A percentile compares a stretch with the other conserved stretches of the same genome.
Conservation (phyloP, 176 grass and related monocot genomes). For the Cymbopogon citratus region DNA sequence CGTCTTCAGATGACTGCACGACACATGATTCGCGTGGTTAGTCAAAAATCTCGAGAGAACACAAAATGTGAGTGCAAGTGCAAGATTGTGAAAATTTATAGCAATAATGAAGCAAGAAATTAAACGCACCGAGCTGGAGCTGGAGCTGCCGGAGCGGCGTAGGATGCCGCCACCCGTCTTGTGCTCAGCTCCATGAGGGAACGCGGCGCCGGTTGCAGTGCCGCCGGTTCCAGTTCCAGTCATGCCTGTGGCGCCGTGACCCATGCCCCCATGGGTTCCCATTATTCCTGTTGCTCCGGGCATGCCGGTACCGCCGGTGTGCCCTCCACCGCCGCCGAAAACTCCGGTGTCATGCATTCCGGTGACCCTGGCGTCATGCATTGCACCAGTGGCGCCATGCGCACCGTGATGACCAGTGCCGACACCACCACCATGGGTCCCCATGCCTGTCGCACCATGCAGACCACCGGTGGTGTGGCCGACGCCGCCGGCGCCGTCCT, state of each 20-base stretch:
- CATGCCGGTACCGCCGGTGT: not conserved
- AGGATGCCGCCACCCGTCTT: constrained; percentile 30
- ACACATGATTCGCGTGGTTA: not conserved
- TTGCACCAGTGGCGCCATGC: not conserved
- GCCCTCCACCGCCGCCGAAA: constrained; percentile 19
- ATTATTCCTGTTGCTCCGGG: not conserved
- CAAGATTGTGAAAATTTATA: too few relatives aligned
- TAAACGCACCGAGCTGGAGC: constrained; percentile 54
- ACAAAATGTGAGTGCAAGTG: too few relatives aligned
- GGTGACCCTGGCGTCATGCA: too few relatives aligned
- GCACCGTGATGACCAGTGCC: not conserved
- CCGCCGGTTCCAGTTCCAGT: not conserved
- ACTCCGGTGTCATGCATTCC: not conserved
- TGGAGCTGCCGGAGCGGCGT: constrained; percentile 47
- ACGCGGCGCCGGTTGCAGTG: not conserved
- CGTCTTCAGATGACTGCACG: not conserved
- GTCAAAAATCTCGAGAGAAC: too few relatives aligned
- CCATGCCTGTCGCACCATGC: not conserved
- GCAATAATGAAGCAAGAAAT: not conserved
- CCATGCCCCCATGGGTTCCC: not conserved
- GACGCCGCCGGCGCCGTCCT: not conserved
- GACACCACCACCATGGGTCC: not conserved
- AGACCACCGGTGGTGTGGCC: not conserved
- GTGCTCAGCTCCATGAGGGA: constrained; percentile 3
- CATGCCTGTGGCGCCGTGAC: not conserved